A percentile compares a stretch with the other conserved stretches of the same genome.
Conservation (phyloP, 331 rosid genomes). For the Quercus lobata region DNA sequence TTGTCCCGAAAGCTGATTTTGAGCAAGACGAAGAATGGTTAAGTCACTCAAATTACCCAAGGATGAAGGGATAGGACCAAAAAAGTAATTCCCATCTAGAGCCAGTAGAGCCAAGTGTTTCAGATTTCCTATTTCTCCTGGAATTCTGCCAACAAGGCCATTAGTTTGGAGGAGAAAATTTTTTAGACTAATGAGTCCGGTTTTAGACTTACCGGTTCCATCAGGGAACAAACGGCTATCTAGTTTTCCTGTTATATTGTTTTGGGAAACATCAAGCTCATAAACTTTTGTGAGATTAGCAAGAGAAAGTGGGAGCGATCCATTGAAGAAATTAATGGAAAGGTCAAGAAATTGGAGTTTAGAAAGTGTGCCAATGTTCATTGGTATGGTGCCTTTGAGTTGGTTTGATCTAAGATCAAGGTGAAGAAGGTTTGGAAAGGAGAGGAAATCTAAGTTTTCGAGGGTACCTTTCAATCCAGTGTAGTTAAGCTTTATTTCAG, state of each 20-base stretch:
- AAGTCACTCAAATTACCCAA: constrained; percentile 21
- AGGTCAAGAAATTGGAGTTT: not conserved
- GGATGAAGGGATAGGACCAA: constrained; percentile 27
- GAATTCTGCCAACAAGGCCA: constrained; percentile 17
- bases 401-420: constrained; percentile 38
- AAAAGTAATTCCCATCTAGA: constrained; percentile 14
- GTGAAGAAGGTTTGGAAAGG: constrained; percentile 33
- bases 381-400: constrained; percentile 16
- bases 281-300: constrained; percentile 48
- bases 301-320: constrained; percentile 28
- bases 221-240: constrained; percentile 29
- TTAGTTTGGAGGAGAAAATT: constrained; percentile 20
- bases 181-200: constrained; percentile 18
- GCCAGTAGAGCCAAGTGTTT: constrained; percentile 17
- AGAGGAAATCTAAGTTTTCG: constrained; percentile 27
- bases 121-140: constrained; percentile 27
- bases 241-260: constrained; percentile 17
- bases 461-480: constrained; percentile 41
- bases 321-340: not conserved
- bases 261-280: not conserved
- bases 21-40: constrained; percentile 8
- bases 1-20: constrained; percentile 23
- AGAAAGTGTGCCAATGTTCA: constrained; percentile 16
- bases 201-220: not conserved
- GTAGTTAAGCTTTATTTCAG: constrained; percentile 26